Base-by-base conservation (phyloP, 1,284 basidiomycete genomes). In the Cutaneotrichosporon cyanovorans region DNA sequence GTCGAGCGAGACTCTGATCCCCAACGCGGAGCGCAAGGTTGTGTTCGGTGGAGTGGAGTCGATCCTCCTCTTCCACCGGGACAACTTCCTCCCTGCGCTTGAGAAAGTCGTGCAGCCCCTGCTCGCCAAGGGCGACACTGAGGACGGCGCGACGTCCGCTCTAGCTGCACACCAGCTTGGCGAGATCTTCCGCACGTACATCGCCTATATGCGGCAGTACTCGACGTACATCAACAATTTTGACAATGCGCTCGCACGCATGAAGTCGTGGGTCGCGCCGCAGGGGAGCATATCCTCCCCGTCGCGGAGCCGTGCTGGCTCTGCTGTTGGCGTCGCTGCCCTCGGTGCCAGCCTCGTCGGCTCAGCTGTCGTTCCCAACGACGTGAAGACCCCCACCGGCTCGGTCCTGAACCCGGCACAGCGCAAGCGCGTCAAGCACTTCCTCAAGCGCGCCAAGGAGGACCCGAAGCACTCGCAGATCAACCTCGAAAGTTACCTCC, bases 181-280 rank as follows among this genome's bases (percentile, higher is more conserved):
- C 7, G 80, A 84, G 52, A 90, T 87, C 34, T 99, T 98, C 71
- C 75, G 85, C 52, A 85, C 83, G 40, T 90, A 96, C 69, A 87
- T 88, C 33, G 88, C 90, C 8, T 93, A 93, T 75, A 88, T 96
- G 87, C 88, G 79, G 73, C 90, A 96, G 83, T 96, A 96, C 71
- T 91, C 88, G 40, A 86, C 85, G 33, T 96, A 93, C 68, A 93
- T 93, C 77, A 95, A 92, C 72, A 90, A 92, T 67, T 93, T 93
- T 68, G 90, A 95, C 68, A 87, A 84, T 62, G 85, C 89, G 3
- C 79, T 91, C 14, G 80, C 87, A 54, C 81, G 89, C 41, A 81
- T 95, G 62, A 84, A 84, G 66, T 77, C 80, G 46, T 96, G 91
- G 91, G 77, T 80, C 18, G 75, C 40, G 20, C 28, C 32, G 25